These are phyloP conservation scores for Irpex sp. DNA, from an alignment of 1,284 basidiomycete genomes.

Conservation along the genomic window DNA sequence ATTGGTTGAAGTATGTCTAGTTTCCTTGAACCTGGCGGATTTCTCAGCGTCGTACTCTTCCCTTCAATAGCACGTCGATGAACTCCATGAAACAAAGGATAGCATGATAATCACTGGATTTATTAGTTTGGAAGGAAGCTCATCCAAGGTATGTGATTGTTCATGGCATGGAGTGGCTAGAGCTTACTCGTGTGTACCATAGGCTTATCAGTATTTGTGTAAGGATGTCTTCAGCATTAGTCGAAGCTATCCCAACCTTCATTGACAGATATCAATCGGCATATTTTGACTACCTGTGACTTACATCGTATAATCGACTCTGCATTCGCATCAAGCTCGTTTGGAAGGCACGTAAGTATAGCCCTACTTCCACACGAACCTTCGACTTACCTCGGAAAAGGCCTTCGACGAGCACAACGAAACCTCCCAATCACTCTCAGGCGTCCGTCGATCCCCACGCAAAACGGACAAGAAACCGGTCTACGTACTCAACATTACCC, in stretches of 20 bases:
- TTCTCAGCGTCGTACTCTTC: not conserved
- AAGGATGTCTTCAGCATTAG: slow-evolving; percentile 23
- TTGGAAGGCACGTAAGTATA: slow-evolving; percentile 58
- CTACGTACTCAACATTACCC: slow-evolving; percentile 74
- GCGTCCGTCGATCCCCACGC: slow-evolving; percentile 68
- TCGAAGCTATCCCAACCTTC: slow-evolving; percentile 2
- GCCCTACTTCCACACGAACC: not conserved
- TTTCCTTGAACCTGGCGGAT: not conserved
- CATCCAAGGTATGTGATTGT: slow-evolving; percentile 56
- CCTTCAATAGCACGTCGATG: slow-evolving; percentile 55
- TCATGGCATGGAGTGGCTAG: not conserved
- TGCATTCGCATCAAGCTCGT: slow-evolving; percentile 65
- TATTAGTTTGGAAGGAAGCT: slow-evolving; percentile 72
- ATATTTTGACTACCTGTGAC: slow-evolving; percentile 65
- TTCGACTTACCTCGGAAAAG: slow-evolving; percentile 30
- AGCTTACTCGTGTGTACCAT: slow-evolving; percentile 10
- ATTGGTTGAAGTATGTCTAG: slow-evolving; percentile 53
- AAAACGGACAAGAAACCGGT: slow-evolving; percentile 76
- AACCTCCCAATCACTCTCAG: slow-evolving; percentile 37
- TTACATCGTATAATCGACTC: slow-evolving; percentile 69
- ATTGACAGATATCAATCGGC: slow-evolving; percentile 75
- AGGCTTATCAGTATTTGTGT: slow-evolving; percentile 88
- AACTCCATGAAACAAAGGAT: slow-evolving; percentile 50
- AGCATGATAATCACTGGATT: slow-evolving; percentile 70
- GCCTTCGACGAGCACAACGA: slow-evolving; percentile 62